These are phyloP conservation scores for Skeletonema menzelii DNA, from an alignment of 108 stramenopile genomes.

Conservation along the genomic window DNA sequence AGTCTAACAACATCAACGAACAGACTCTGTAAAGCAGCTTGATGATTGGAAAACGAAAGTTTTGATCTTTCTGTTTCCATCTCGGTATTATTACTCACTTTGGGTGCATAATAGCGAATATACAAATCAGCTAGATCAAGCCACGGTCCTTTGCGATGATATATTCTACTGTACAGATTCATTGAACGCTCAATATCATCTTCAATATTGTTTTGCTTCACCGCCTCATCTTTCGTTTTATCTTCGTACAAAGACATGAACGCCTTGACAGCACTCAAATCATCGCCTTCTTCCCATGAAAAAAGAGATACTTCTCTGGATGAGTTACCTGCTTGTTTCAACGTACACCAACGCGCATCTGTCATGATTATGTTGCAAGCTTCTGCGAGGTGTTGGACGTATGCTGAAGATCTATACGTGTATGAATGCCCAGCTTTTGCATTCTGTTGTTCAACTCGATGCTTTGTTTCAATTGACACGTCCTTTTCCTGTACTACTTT, in stretches of 20 bases:
- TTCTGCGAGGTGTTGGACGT: constrained; percentile 81
- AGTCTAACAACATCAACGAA: constrained; percentile 57
- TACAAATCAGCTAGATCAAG: constrained; percentile 75
- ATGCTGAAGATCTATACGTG: constrained; percentile 61
- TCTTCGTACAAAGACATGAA: constrained; percentile 54
- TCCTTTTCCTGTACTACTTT: background rate
- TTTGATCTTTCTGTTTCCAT: background rate
- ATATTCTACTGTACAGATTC: constrained; percentile 73
- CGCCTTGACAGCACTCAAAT: constrained; percentile 62
- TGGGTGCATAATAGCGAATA: constrained; percentile 68
- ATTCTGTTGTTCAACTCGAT: background rate
- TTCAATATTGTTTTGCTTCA: background rate
- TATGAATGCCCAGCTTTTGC: constrained; percentile 2
- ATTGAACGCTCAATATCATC: constrained; percentile 54
- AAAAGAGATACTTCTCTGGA: constrained; percentile 43
- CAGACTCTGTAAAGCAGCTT: constrained; percentile 18
- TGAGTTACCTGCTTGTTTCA: background rate
- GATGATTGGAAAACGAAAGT: background rate
- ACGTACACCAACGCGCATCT: constrained; percentile 66
- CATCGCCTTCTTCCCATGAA: constrained; percentile 74
- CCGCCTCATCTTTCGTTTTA: background rate
- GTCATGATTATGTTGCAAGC: constrained; percentile 64
- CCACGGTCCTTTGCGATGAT: constrained; percentile 81
- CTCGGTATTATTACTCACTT: background rate
- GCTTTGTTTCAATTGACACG: background rate